A percentile compares a stretch with the other conserved stretches of the same genome.
Conservation (phyloP, 1,139 yeast species). For the Hansenula sp. region DNA sequence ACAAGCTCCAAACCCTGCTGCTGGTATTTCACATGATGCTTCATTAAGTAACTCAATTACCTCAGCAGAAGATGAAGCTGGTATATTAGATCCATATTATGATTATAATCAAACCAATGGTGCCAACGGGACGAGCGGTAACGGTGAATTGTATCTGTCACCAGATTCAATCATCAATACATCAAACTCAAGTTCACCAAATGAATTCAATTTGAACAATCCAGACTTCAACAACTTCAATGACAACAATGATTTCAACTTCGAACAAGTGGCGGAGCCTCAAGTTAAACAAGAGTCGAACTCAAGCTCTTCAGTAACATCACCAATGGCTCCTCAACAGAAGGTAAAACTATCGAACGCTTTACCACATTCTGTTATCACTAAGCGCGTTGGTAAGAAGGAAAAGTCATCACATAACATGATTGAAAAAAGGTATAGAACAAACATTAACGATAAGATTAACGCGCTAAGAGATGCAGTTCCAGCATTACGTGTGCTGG, state of each 20-base stretch:
- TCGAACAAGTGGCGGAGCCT: neutral
- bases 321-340: slow-evolving; percentile 8
- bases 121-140: neutral
- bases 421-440: slow-evolving; percentile 73
- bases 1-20: slow-evolving; percentile 4
- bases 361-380: slow-evolving; percentile 18
- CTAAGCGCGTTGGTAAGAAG: slow-evolving; percentile 31
- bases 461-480: slow-evolving; percentile 65
- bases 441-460: slow-evolving; percentile 68
- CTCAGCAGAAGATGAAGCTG: slow-evolving; percentile 1
- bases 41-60: neutral
- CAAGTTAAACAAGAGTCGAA: slow-evolving; percentile 11
- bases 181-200: slow-evolving; percentile 20
- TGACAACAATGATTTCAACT: slow-evolving; percentile 4
- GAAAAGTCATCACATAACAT: slow-evolving; percentile 68
- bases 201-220: slow-evolving; percentile 8
- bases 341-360: slow-evolving; percentile 19
- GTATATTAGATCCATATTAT: slow-evolving; percentile 2
- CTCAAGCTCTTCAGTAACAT: slow-evolving; percentile 10
- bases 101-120: neutral
- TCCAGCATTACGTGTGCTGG: slow-evolving; percentile 48
- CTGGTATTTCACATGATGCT: neutral
- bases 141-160: slow-evolving; percentile 9
- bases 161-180: slow-evolving; percentile 16
- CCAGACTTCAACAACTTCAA: slow-evolving; percentile 1